Evolutionary conservation across 2,329 filamentous ascomycete species (phyloP), one percentile per base, ranked within the genome.

Genomic region (Dothideomycetes sp.): DNA sequence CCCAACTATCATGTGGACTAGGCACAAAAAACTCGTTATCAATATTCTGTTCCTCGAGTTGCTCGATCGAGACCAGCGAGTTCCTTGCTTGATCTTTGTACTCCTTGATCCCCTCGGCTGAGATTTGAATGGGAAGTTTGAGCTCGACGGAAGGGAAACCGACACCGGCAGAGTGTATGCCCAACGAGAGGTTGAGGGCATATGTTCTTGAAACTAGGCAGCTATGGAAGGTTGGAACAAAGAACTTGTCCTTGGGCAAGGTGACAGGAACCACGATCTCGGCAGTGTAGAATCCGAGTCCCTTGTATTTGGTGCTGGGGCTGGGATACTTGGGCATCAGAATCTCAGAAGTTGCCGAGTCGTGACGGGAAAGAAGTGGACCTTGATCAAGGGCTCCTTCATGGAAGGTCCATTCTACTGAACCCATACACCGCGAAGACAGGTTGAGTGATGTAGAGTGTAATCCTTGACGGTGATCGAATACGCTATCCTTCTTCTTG

Each of bases 191-290:
- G 39, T 76, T 71, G 11, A 85, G 67, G 4, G 64, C 58, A 56
- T 85, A 84, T 13, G 68, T 62, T 38, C 81, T 69, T n/a, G 74
- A 76, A 31, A 77, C 63, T 39, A 84, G 69, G 56, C 80, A 85
- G 27, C 73, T 70, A 62, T 83, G 76, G 61, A 84, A 85, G 2
- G 78, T 80, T 1, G 80, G 81, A 15, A 81, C 62, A 55, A 81
- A 81, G 18, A 69, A 63, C 50, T 79, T 81, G 47, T 64, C 64
- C n/a, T 55, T 52, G 1, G 80, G 79, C 0, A 82, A 66, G 1
- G 70, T 69, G 51, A 84, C 63, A 0, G 80, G 80, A 2, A 83
- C 71, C 2, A 80, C 55, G 24, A 84, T 62, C n/a, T 65, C 65
- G 5, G 78, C 69, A 3, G 74, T 78, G 59, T 80, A 84, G 59